Evolutionary conservation across 768 basidiomycete species (phyloP).

Genomic region (Russula sp.): DNA sequence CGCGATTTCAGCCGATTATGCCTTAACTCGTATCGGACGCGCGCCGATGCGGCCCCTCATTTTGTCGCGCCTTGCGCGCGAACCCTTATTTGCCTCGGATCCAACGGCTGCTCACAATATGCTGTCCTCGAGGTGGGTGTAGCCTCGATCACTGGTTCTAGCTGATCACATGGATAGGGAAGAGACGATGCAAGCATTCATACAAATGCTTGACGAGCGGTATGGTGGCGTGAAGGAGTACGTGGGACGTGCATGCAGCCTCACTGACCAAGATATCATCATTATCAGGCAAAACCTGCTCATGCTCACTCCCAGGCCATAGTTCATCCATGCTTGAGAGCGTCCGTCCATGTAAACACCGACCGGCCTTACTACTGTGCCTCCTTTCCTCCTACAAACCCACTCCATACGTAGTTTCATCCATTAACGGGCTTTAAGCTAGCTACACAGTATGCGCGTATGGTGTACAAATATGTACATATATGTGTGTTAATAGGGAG

Average conservation of each 20-base stretch:
- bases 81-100: constrained; percentile 67
- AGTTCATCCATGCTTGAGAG: neutral
- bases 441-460: neutral
- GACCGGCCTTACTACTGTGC: too few species aligned
- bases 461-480: neutral
- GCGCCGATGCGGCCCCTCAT: constrained; percentile 70
- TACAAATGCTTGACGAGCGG: constrained; percentile 49
- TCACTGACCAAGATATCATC: constrained; percentile 56
- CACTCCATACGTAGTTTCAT: neutral
- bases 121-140: constrained; percentile 67
- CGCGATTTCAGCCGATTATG: constrained; percentile 63
- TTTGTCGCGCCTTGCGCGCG: constrained; percentile 57
- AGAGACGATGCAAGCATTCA: constrained; percentile 71
- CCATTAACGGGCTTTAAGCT: neutral
- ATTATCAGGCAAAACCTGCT: constrained; percentile 54
- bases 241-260: constrained; percentile 43
- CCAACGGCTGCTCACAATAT: constrained; percentile 74
- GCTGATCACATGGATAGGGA: constrained; percentile 33
- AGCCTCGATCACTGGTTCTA: neutral
- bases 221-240: constrained; percentile 68
- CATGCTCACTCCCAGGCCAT: constrained; percentile 31
- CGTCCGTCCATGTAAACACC: neutral
- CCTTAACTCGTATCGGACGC: constrained; percentile 69
- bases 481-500: neutral
- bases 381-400: too few species aligned